Evolutionary conservation across 176 grass and related monocot species (phyloP).

Genomic region (Themeda triandra): DNA sequence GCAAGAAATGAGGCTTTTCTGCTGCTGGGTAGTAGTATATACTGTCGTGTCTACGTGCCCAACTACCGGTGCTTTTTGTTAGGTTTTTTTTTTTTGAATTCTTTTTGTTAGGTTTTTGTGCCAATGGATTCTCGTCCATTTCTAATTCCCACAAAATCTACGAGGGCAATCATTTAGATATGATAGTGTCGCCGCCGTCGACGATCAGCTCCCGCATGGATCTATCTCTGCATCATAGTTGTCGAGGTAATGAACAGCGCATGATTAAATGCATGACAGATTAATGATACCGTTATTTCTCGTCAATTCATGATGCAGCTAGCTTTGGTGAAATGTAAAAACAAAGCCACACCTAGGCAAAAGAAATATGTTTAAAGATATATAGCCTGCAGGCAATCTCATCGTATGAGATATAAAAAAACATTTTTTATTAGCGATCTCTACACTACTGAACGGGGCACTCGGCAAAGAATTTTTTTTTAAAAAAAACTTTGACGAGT

Average conservation of each 20-base stretch:
- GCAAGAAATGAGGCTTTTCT: slow-evolving; percentile 8
- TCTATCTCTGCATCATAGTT: background rate
- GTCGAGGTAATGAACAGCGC: background rate
- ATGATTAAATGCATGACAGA: background rate
- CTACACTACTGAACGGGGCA: no score
- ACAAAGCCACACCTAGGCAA: no score
- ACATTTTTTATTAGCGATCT: no score
- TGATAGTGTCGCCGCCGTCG: slow-evolving; percentile 10
- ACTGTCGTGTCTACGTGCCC: slow-evolving; percentile 23
- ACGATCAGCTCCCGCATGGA: background rate
- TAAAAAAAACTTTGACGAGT: no score
- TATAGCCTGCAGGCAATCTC: no score
- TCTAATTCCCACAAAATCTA: slow-evolving; percentile 17
- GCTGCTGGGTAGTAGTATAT: background rate
- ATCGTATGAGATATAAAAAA: no score
- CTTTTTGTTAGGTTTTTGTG: slow-evolving; percentile 5
- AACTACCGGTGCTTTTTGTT: background rate
- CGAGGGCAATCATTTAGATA: slow-evolving; percentile 16
- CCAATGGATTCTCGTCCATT: background rate
- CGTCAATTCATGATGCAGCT: background rate
- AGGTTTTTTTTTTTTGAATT: no score
- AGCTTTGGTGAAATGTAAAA: background rate
- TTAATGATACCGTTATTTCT: background rate
- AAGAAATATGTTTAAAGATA: no score
- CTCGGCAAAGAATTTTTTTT: no score